A percentile compares a stretch with the other conserved stretches of the same genome.
phyloP scores from a whole-genome alignment of 2,329 filamentous ascomycete genomes.

The Xenoacremonium recifei region DNA sequence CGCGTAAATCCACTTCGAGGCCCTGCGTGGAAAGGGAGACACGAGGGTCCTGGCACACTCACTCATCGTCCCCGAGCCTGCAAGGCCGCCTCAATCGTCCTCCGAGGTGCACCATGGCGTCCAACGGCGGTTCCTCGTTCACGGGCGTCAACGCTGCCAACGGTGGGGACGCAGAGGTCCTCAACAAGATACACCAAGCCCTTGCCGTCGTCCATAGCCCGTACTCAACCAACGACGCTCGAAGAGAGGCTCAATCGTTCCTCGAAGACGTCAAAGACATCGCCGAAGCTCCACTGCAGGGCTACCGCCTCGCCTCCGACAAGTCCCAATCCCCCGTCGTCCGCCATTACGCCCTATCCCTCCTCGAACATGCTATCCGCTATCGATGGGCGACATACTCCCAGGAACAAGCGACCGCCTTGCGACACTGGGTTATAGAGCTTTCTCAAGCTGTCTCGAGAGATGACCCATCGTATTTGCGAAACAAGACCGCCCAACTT shows the following conservation, averaged over 20 bases:
- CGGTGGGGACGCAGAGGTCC: conserved; percentile 42
- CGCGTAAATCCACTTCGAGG: conserved; percentile 13
- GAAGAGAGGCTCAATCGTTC: conserved; percentile 79
- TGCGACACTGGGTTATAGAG: conserved; percentile 76
- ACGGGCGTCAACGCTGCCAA: conserved; percentile 32
- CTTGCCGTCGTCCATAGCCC: conserved; percentile 85
- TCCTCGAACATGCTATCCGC: conserved; percentile 86
- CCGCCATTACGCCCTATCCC: conserved; percentile 88
- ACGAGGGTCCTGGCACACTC: no score
- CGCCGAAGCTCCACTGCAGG: conserved; percentile 77
- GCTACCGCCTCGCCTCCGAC: conserved; percentile 78
- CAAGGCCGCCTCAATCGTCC: conserved; percentile 7
- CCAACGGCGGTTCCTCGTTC: conserved; percentile 34
- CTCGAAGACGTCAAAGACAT: conserved; percentile 83
- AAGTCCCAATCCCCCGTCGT: conserved; percentile 74
- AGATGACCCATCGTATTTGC: conserved; percentile 76
- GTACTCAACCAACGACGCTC: conserved; percentile 74
- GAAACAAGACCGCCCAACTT: conserved; percentile 91
- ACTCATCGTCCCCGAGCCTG: conserved; percentile 8
- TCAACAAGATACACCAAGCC: conserved; percentile 75
- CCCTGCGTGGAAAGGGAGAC: conserved; percentile 20
- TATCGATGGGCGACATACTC: conserved; percentile 79
- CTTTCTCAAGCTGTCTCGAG: conserved; percentile 70
- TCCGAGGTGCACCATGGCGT: conserved; percentile 29
- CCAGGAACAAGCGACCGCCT: conserved; percentile 61